phyloP scores from a whole-genome alignment of 2,329 filamentous ascomycete species.

The Geosmithia putterillii region DNA sequence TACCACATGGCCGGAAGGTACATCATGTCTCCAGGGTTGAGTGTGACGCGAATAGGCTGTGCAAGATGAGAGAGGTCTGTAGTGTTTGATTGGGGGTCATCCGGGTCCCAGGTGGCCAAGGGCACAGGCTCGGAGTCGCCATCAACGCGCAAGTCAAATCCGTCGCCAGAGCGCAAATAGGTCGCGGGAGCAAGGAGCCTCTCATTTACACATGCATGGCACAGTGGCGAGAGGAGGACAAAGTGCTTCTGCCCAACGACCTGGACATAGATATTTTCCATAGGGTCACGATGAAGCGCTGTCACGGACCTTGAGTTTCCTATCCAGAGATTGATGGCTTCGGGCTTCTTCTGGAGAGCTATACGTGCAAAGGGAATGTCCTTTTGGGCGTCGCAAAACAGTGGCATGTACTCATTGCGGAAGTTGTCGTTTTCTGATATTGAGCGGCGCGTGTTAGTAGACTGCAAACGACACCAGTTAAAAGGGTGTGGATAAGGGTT shows the following conservation, averaged over 20 bases:
- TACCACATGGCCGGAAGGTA: conserved; percentile 75
- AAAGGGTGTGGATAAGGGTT: background rate
- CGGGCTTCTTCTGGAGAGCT: conserved; percentile 51
- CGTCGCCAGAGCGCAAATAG: conserved; percentile 32
- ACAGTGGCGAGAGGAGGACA: conserved; percentile 58
- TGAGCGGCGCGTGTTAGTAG: background rate
- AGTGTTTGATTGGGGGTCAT: conserved; percentile 32
- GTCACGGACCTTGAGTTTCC: conserved; percentile 60
- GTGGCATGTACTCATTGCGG: conserved; percentile 53
- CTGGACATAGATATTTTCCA: conserved; percentile 78
- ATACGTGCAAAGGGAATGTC: conserved; percentile 62
- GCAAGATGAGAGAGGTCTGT: conserved; percentile 50
- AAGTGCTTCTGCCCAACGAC: conserved; percentile 64
- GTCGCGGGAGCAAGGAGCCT: conserved; percentile 39
- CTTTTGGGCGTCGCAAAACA: conserved; percentile 50
- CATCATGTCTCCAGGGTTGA: conserved; percentile 66
- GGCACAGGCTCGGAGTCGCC: conserved; percentile 34
- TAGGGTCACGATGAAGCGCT: conserved; percentile 70
- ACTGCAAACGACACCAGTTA: background rate
- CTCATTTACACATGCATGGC: conserved; percentile 59
- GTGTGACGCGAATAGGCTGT: conserved; percentile 50
- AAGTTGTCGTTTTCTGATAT: conserved; percentile 66
- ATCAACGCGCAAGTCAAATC: conserved; percentile 21
- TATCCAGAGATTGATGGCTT: conserved; percentile 76
- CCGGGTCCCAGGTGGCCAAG: conserved; percentile 66